Base-by-base conservation (phyloP, 2,329 filamentous ascomycete species). In the Clarireedia monteithiana region DNA sequence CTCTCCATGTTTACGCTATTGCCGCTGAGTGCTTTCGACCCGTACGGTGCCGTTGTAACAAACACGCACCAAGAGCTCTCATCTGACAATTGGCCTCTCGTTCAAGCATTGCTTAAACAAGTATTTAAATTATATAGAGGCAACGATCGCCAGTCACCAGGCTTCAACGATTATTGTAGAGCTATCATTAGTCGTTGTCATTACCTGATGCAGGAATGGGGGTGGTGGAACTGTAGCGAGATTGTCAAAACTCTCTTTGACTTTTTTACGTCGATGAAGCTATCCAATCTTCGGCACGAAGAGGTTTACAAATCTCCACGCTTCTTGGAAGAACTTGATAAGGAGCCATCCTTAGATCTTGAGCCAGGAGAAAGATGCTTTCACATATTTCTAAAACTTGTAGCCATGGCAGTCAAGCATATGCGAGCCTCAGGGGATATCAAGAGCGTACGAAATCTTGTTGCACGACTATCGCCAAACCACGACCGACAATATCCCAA, bases 131-230 rank as follows among this genome's bases (percentile, higher is more conserved):
- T 84, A 2, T 87, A 86, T 64, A 73, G 75, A 58, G 69, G 70
- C n/a, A 80, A 83, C 54, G 64, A 69, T 2, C 75, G 74, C 23
- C 83, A 86, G 62, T 68, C 77, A 1, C 73, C 81, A 1, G 79
- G 80, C 63, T 86, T 86, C 73, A 86, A 85, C 60, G 79, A 80
- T 58, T 87, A 87, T 63, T 84, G 80, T 58, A 76, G 79, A 17
- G 77, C 80, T 5, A 66, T 84, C 4, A 70, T 86, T 34, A 74
- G 75, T 17, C 78, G 84, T 30, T 87, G 84, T 59, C 78, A 86
- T 64, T 79, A 80, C 64, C 74, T 86, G 9, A 79, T 85, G 48
- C 73, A 78, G 56, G 78, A 83, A 67, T 88, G 84, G 84, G 81
- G 81, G 4, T 87, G 84, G 84, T 73, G 73, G 39, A 81, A 78